Evolutionary conservation across 1,284 basidiomycete genomes (phyloP), one percentile per base, ranked within the genome.

Genomic region (Pascua guehoae): DNA sequence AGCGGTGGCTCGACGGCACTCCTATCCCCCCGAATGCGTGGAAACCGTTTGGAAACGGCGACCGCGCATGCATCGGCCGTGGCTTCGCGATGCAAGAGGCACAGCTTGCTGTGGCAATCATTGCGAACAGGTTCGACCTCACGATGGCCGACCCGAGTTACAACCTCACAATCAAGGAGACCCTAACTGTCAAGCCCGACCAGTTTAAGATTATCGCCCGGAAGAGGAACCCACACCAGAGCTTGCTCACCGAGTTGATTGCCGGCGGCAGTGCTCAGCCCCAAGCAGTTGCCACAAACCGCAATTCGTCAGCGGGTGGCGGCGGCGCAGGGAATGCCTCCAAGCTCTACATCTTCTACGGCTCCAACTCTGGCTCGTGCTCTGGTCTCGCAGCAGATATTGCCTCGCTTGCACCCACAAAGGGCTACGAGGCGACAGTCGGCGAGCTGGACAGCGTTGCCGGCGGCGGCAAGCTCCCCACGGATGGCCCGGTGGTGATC

Each of bases 21-120:
- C 81, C 80, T 59, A 51, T 57, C 42, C 49, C 47, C 10, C 52
- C 54, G 12, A 81, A 66, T 69, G 71, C 43, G 62, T 81, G 9
- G 80, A 81, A 24, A 17, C 56, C 59, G 44, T 51, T 60, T 56
- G 70, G 69, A 15, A 71, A 67, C 52, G 70, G 69, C 18, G 57
- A 62, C n/a, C 54, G 70, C 46, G 70, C 64, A 9, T 72, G 69
- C 48, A 72, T 71, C 45, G 70, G 80, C 10, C 73, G 81, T 5
- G 75, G 80, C 0, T 80, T 82, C 46, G 80, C 81, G 0, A 79
- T 79, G 78, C 82, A 83, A 62, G 81, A 83, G 66, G 76, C 80
- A 5, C 56, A 68, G 40, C 74, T 82, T 18, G 78, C 78, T 10
- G 63, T 82, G 36, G 78, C 78, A 8, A 57, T 62, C 32, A 69